These are phyloP conservation scores for Penicillium chermesinum DNA, from an alignment of 495 filamentous ascomycete species.

Conservation along the genomic window DNA sequence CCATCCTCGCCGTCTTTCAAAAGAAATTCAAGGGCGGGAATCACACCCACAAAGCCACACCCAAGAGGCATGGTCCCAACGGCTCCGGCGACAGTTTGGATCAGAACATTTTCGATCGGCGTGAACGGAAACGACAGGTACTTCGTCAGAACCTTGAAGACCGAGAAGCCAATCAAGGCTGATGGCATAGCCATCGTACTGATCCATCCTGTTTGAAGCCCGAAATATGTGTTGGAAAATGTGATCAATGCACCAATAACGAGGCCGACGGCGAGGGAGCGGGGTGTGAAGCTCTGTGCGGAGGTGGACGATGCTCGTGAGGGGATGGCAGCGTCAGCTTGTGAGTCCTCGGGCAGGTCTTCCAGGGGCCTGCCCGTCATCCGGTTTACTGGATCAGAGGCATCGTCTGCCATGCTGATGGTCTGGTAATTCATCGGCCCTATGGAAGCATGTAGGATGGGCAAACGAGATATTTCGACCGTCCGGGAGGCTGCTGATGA, in stretches of 20 bases:
- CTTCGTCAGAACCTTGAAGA: conserved; percentile 76
- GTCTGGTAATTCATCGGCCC: conserved; percentile 37
- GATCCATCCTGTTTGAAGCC: conserved; percentile 93
- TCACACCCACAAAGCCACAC: conserved; percentile 90
- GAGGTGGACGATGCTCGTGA: conserved; percentile 20
- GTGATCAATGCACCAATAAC: conserved; percentile 83
- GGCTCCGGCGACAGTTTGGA: conserved; percentile 91
- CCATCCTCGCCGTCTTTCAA: conserved; percentile 65
- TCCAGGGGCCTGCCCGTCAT: conserved; percentile 4
- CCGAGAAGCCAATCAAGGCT: conserved; percentile 90
- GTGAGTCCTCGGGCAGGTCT: conserved; percentile 5
- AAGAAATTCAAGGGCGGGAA: conserved; percentile 87
- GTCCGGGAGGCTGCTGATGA: conserved; percentile 12
- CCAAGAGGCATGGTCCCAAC: conserved; percentile 97
- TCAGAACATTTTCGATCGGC: conserved; percentile 94
- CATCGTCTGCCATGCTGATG: conserved; percentile 31
- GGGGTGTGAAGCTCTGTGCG: conserved; percentile 65
- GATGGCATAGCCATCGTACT: conserved; percentile 87
- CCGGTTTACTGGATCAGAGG: conserved; percentile 9
- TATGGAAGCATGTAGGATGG: conserved; percentile 2
- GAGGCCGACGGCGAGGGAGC: conserved; percentile 75
- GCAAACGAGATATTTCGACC: not conserved
- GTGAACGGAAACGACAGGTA: conserved; percentile 74
- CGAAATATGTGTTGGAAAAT: conserved; percentile 97
- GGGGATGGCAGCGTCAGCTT: conserved; percentile 1